Evolutionary conservation across 1,284 basidiomycete species (phyloP), one percentile per base, ranked within the genome.

Genomic region (Naganishia liquefaciens): DNA sequence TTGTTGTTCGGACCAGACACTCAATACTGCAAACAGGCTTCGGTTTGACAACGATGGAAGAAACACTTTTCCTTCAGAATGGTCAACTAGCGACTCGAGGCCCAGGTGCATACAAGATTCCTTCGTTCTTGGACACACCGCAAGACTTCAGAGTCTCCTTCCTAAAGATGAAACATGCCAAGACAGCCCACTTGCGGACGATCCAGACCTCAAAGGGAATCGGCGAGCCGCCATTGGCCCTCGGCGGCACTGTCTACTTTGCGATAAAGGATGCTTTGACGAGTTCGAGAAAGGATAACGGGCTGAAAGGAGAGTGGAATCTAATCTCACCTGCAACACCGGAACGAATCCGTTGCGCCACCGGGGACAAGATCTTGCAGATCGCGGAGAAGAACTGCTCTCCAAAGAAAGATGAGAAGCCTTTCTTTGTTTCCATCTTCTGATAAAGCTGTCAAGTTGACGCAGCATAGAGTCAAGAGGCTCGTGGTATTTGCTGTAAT

Each of bases 71-170:
- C 72, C 64, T 73, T 23, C 65, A 71, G 39, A 75, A 74, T 28
- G 77, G 77, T 3, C 71, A 73, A 33, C 70, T 78, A 17, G 73
- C 74, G 7, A 79, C 77, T 6, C 66, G 70, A 11, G 64, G 64
- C n/a, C 64, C 64, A 30, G 76, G 77, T 28, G 72, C 63, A 64
- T 73, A 74, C 72, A 77, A 77, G 71, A 77, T 78, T 49, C 77
- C 77, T 0, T 74, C 73, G 0, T 76, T 77, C 65, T 63, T 71
- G 30, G 76, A 79, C 62, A 76, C 75, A 11, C 77, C 77, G 2
- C 71, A 71, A 54, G 70, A 74, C 28, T 72, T 78, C 69, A 68
- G 75, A 28, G 71, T 78, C 40, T 71, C 72, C 42, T 74, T 78
- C 58, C 65, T 78, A 30, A 73, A 74, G 43, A 70, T 71, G 39